Percentiles rank a stretch among this genome's conserved stretches.
These are phyloP conservation scores for Hypoxylon lienhwacheense DNA, from an alignment of 495 filamentous ascomycete genomes.

Conservation along the genomic window DNA sequence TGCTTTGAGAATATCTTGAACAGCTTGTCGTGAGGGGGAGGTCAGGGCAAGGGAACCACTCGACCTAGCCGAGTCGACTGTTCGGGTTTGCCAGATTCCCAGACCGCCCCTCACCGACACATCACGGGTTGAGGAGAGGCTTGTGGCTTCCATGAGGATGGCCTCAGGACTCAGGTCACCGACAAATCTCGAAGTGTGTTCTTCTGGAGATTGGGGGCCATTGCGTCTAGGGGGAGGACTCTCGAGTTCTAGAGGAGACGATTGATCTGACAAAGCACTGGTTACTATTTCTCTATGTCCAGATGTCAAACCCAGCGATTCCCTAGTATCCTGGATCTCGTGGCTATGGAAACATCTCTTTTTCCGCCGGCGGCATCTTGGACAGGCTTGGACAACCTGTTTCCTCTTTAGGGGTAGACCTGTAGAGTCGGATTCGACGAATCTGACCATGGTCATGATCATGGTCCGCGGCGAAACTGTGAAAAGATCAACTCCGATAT, in stretches of 20 bases:
- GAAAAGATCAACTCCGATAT: conserved; percentile 26
- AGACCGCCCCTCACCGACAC: conserved; percentile 42
- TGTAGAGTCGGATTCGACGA: conserved; percentile 48
- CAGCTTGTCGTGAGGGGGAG: conserved; percentile 32
- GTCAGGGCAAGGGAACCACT: conserved; percentile 18
- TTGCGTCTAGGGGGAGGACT: conserved; percentile 10
- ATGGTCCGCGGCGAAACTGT: conserved; percentile 7
- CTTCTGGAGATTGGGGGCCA: conserved; percentile 11
- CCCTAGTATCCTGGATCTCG: conserved; percentile 1
- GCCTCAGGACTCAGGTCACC: conserved; percentile 59
- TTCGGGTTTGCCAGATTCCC: conserved; percentile 43
- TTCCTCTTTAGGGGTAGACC: conserved; percentile 52
- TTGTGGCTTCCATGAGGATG: conserved; percentile 51
- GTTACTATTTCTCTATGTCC: neutral
- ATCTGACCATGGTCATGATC: conserved; percentile 41
- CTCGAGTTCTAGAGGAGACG: conserved; percentile 7
- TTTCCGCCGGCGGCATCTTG: conserved; percentile 50
- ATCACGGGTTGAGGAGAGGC: conserved; percentile 40
- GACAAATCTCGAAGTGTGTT: conserved; percentile 46
- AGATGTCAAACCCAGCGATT: neutral
- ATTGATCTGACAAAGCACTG: neutral
- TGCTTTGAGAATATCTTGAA: conserved; percentile 39
- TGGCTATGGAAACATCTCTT: conserved; percentile 42
- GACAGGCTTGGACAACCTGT: conserved; percentile 53
- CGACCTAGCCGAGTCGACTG: conserved; percentile 12